Conservation (phyloP, 257 asterid genomes). For the Buddleja alternifolia region DNA sequence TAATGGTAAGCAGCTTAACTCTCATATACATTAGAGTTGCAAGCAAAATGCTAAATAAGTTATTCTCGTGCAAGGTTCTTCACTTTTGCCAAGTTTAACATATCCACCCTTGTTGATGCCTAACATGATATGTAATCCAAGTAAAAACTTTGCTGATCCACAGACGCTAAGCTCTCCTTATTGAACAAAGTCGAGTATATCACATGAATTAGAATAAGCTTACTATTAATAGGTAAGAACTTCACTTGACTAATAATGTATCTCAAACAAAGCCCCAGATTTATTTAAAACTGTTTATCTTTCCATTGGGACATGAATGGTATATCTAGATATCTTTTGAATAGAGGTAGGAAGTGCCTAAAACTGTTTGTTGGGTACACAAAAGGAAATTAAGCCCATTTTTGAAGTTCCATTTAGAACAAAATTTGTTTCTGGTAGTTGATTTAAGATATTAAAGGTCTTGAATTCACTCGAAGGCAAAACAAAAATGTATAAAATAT, state of each 20-base stretch:
- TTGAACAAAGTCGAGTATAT: not conserved
- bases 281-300: constrained; percentile 12
- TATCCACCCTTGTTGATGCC: not conserved
- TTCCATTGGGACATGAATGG: not conserved
- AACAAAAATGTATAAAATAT: not conserved
- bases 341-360: not conserved
- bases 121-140: not conserved
- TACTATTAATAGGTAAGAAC: not conserved
- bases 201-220: not conserved
- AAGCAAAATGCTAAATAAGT: constrained; percentile 12
- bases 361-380: not conserved
- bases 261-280: constrained; percentile 14
- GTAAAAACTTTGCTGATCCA: not conserved
- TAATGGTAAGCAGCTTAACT: constrained; percentile 65
- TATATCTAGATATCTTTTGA: not conserved
- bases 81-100: not conserved
- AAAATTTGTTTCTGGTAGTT: not conserved
- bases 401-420: not conserved
- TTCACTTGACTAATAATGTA: not conserved
- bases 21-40: constrained; percentile 19
- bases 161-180: not conserved
- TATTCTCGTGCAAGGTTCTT: constrained; percentile 7
- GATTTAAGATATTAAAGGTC: not conserved
- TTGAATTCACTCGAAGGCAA: not conserved
- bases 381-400: not conserved